Evolutionary conservation across 2,329 filamentous ascomycete genomes (phyloP), one percentile per base, ranked within the genome.

Genomic region (Blastomyces gilchristii): DNA sequence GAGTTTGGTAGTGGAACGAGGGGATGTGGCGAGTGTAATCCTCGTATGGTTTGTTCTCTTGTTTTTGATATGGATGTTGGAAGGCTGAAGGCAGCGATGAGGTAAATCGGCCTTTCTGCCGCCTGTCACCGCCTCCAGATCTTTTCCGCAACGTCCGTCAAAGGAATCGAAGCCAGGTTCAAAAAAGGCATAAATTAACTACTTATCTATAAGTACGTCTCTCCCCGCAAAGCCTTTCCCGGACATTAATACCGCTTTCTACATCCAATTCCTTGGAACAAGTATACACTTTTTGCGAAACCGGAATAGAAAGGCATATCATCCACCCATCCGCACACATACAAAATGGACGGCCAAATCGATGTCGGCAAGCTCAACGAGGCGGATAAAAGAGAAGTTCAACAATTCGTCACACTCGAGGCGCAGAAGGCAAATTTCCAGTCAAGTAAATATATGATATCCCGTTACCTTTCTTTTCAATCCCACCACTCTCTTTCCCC

Each of bases 311-410:
- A 58, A 47, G 41, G 16, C 16, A 37, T 37, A 37, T 8, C 34
- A 37, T 2, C 34, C 34, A 7, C 6, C 4, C 43, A 9, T 49
- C 45, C 18, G 45, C 56, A 47, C 54, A 18, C 12, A 25, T 31
- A 37, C 65, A 71, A 58, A 63, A 77, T 78, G 75, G 75, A 78
- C 62, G 52, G 64, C 53, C 73, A 76, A 63, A 60, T 86, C 71
- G 89, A 92, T 72, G 79, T 93, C 68, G 83, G 85, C 71, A 86
- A 86, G 77, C 87, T 97, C 73, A 88, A 84, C 71, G 87, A 90
- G 65, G 83, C 84, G 72, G 91, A 97, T 78, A 94, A 91, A 83
- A 82, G 85, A 68, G 91, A 97, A 78, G 83, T 99, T 53, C 89
- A 91, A 72, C 86, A 91, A 73, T 93, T 96, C 77, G 82, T 97